Base-by-base conservation (phyloP, 2,329 filamentous ascomycete species). In the Botrytis medusae region DNA sequence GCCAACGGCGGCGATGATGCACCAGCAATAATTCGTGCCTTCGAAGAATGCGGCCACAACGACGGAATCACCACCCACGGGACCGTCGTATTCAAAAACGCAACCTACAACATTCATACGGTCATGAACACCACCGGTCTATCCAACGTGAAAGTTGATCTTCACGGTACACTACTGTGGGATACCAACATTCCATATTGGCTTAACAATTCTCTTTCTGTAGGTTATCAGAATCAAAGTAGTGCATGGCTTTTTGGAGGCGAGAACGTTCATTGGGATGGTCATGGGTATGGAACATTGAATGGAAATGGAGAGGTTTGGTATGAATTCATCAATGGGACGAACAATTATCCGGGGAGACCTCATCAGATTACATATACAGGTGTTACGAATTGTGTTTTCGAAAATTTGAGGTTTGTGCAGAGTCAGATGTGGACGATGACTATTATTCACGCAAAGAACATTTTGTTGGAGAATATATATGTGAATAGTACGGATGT, bases 371-470 rank as follows among this genome's bases (percentile, higher is more conserved):
- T 90, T 75, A 88, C 86, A 29, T 84, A 89, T 77, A 84, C 81
- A 29, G 61, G 70, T 8, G 81, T 82, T 4, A 82, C 87, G 5
- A 85, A 89, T 77, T 85, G 85, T 0, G 78, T 85, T 5, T 81
- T 89, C 20, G 80, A 82, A 54, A 83, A 86, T 4, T 74, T 89
- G 25, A 82, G 82, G 3, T 89, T 88, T 75, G 80, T 90, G 12
- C 84, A 87, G 74, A 87, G 84, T 74, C 88, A 90, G 80, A 90
- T 90, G 88, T 90, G 88, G 85, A 86, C 86, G 0, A 86, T 89
- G 83, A 72, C 74, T 4, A 7, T 76, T 14, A 72, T 74, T 29
- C 51, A 86, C 77, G 86, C 85, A 2, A 75, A 84, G 16, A 80
- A 86, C 69, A 79, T 86, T 1, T 80, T 86, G 1, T 81, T 89